Base-by-base conservation (phyloP, 768 basidiomycete genomes). In the Postia placenta region DNA sequence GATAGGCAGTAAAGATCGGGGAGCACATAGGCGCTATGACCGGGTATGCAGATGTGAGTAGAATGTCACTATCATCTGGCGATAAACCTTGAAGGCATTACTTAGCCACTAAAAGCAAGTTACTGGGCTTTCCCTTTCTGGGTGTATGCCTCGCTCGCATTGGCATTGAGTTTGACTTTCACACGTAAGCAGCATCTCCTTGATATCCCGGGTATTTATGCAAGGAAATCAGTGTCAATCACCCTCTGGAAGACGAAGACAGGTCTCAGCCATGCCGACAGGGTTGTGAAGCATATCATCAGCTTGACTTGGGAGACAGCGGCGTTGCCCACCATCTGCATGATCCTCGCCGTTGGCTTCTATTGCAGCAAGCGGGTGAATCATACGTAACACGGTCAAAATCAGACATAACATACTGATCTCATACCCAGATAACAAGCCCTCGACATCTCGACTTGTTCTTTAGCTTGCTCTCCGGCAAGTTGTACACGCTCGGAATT, bases 391-490 rank as follows among this genome's bases (percentile, higher is more conserved):
- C 37, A 19, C 42, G 20, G 38, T 9, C 27, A 26, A 45, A 38
- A 19, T 28, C 24, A 14, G 19, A 7, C 37, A 35, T 19, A 40
- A 20, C 25, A 38, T 17, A 5, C 9, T 27, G n/a, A 26, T 24
- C n/a, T 24, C 11, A 3, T 6, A 19, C 25, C 11, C 38, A 33
- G 33, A 25, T 44, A 19, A 25, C 47, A 23, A 26, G 24, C 45
- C 47, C 36, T 41, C 20, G 26, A 22, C 53, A 54, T 42, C 51
- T 59, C 42, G 58, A 54, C 26, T 56, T 78, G 4, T 71, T 78
- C 53, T 78, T 79, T 56, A 64, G 73, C 27, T 57, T 78, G 15
- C 59, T 75, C 42, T 74, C 75, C 2, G 76, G 76, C 30, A 79
- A 79, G 56, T 65, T 79, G 49, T 78, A 62, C 46, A 60, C 56